Percentiles rank a stretch among this genome's conserved stretches.
Conservation (phyloP, 257 asterid genomes). For the Paraleonurus japonicus region DNA sequence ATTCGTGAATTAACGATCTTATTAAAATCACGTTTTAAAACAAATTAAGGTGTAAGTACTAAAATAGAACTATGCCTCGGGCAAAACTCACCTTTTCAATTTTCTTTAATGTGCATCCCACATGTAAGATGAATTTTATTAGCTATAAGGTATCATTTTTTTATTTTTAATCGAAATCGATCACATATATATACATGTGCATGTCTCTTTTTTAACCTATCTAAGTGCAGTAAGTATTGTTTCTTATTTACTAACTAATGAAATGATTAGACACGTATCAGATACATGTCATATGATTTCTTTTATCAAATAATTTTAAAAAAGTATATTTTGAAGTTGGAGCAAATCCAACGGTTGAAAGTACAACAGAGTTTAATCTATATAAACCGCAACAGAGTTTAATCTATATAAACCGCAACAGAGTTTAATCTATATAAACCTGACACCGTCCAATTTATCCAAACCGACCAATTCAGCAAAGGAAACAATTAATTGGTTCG, state of each 20-base stretch:
- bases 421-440: conserved; percentile 21
- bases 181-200: conserved; percentile 18
- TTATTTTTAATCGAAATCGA: not conserved
- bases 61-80: no score
- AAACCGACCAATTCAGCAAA: conserved; percentile 38
- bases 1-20: no score
- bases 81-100: no score
- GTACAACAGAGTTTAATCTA: conserved; percentile 24
- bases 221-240: conserved; percentile 7
- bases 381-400: conserved; percentile 14
- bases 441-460: not conserved
- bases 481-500: conserved; percentile 7
- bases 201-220: conserved; percentile 18
- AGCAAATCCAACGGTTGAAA: conserved; percentile 26
- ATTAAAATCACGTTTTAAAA: no score
- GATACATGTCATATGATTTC: not conserved
- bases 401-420: conserved; percentile 22
- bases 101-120: no score
- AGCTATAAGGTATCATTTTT: no score
- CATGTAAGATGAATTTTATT: no score
- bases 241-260: not conserved
- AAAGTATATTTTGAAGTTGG: conserved; percentile 3
- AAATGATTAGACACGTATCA: not conserved
- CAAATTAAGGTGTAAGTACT: no score
- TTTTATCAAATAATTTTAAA: not conserved